phyloP scores from a whole-genome alignment of 2,329 filamentous ascomycete genomes.

The Fusarium burgessii region DNA sequence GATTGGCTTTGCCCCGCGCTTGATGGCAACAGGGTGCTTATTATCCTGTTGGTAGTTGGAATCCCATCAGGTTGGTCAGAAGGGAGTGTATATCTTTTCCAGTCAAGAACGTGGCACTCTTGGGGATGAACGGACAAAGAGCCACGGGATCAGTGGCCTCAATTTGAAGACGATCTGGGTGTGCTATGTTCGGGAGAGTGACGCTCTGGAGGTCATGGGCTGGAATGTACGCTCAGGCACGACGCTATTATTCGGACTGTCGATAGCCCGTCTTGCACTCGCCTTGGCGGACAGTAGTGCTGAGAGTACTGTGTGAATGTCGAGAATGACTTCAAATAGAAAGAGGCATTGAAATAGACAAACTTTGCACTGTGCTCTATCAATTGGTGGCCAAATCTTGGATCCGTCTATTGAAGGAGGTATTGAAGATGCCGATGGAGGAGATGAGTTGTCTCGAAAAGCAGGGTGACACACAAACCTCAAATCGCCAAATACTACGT shows the following conservation, averaged over 20 bases:
- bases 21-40: constrained; percentile 29
- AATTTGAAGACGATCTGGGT: neutral
- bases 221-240: constrained; percentile 28
- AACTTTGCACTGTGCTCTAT: constrained; percentile 27
- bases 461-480: constrained; percentile 23
- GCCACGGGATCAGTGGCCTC: constrained; percentile 26
- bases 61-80: constrained; percentile 26
- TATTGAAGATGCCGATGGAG: constrained; percentile 4
- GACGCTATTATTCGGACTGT: constrained; percentile 6
- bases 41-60: constrained; percentile 11
- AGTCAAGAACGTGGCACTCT: constrained; percentile 36
- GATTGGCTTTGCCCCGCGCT: constrained; percentile 34
- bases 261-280: neutral
- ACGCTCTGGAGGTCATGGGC: neutral
- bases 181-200: neutral
- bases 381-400: neutral
- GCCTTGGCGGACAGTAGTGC: constrained; percentile 2
- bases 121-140: constrained; percentile 19
- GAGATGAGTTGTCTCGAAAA: constrained; percentile 16
- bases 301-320: constrained; percentile 19
- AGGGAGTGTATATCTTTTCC: constrained; percentile 30
- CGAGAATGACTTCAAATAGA: neutral
- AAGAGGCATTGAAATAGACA: neutral
- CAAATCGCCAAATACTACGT: constrained; percentile 15
- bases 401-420: neutral